A percentile compares a stretch with the other conserved stretches of the same genome.
Conservation (phyloP, 805 yeast genomes). For the Vanderwaltozyma yarrowii region DNA sequence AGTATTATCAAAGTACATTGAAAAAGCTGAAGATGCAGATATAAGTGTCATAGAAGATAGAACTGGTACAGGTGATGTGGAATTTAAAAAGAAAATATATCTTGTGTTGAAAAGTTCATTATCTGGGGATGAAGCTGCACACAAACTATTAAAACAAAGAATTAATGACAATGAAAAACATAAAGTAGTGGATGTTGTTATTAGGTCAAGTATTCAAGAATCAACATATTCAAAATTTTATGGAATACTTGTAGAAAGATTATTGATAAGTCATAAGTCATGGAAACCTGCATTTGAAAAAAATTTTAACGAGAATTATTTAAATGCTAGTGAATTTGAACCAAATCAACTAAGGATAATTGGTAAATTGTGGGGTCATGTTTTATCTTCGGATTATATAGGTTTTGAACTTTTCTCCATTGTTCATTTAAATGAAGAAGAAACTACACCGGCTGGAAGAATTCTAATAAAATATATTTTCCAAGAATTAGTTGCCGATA, state of each 20-base stretch:
- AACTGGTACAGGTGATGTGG: slow-evolving; percentile 53
- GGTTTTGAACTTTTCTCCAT: slow-evolving; percentile 50
- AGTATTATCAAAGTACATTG: slow-evolving; percentile 11
- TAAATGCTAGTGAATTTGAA: slow-evolving; percentile 53
- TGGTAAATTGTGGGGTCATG: slow-evolving; percentile 79
- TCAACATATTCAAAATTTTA: slow-evolving; percentile 77
- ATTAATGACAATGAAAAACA: slow-evolving; percentile 35
- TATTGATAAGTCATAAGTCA: slow-evolving; percentile 38
- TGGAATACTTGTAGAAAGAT: slow-evolving; percentile 63
- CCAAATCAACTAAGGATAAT: slow-evolving; percentile 65
- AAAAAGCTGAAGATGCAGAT: slow-evolving; percentile 8
- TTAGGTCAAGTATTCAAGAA: slow-evolving; percentile 78
- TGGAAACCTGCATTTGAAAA: slow-evolving; percentile 51
- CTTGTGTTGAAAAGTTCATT: slow-evolving; percentile 79
- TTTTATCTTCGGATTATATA: slow-evolving; percentile 59
- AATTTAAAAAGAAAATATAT: slow-evolving; percentile 68
- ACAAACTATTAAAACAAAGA: slow-evolving; percentile 54
- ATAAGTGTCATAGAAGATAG: slow-evolving; percentile 43
- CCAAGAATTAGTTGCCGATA: slow-evolving; percentile 65
- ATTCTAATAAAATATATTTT: slow-evolving; percentile 74
- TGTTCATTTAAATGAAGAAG: slow-evolving; percentile 54
- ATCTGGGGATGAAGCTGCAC: slow-evolving; percentile 89
- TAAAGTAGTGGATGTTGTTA: slow-evolving; percentile 58
- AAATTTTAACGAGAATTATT: slow-evolving; percentile 49
- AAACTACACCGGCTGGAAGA: slow-evolving; percentile 70